Evolutionary conservation across 331 rosid species (phyloP).

Genomic region (Arachis monticola): DNA sequence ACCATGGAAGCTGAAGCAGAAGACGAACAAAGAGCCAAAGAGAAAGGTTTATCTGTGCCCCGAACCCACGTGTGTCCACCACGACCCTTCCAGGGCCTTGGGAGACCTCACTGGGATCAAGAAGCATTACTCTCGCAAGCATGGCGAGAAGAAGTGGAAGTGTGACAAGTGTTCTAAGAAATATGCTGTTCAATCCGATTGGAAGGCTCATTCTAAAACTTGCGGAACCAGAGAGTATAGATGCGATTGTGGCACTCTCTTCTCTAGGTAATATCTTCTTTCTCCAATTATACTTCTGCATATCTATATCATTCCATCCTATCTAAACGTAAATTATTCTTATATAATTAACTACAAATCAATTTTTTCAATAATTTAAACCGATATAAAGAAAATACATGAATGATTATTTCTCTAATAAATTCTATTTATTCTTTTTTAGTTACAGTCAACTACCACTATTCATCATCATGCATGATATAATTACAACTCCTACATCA

Average conservation of each 20-base stretch:
- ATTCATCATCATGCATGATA: not conserved
- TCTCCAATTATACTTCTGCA: too few relatives aligned
- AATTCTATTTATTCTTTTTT: too few relatives aligned
- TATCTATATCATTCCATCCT: too few relatives aligned
- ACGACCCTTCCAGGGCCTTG: slow-evolving; percentile 78
- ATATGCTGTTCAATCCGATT: slow-evolving; percentile 84
- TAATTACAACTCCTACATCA: too few relatives aligned
- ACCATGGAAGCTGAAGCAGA: slow-evolving; percentile 90
- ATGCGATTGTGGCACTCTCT: slow-evolving; percentile 89
- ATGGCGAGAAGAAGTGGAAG: slow-evolving; percentile 91
- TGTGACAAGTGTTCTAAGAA: slow-evolving; percentile 79
- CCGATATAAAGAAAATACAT: too few relatives aligned
- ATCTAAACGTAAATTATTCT: too few relatives aligned
- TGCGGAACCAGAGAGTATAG: slow-evolving; percentile 81
- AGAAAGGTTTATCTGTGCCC: slow-evolving; percentile 82
- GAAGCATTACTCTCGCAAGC: slow-evolving; percentile 77
- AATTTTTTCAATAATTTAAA: too few relatives aligned
- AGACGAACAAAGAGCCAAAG: slow-evolving; percentile 71
- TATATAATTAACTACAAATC: too few relatives aligned
- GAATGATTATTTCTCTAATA: too few relatives aligned
- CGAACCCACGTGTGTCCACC: slow-evolving; percentile 84
- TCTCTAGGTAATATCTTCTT: slow-evolving; percentile 61
- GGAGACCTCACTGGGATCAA: slow-evolving; percentile 88
- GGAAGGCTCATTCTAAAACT: slow-evolving; percentile 83
- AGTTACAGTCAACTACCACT: too few relatives aligned